These are phyloP conservation scores for Tephrocybe sp. DNA, from an alignment of 768 basidiomycete species.

Conservation along the genomic window DNA sequence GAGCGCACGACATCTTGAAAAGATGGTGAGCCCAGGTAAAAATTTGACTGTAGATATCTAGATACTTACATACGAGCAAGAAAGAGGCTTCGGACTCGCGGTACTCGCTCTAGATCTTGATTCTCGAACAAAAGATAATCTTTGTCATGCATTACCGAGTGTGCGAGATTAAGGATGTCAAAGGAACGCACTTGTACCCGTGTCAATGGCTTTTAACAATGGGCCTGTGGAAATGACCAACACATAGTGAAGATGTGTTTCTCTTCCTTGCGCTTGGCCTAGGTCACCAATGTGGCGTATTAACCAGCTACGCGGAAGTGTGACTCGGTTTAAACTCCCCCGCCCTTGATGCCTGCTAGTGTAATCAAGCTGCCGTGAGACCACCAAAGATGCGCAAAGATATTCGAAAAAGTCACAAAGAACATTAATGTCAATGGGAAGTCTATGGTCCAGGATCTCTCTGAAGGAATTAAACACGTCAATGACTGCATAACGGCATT, in stretches of 20 bases:
- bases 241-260: neutral
- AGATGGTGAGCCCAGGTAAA: neutral
- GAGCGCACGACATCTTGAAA: constrained; percentile 41
- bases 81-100: constrained; percentile 32
- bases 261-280: constrained; percentile 5
- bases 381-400: constrained; percentile 37
- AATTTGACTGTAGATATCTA: neutral
- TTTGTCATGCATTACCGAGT: constrained; percentile 8
- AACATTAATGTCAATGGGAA: constrained; percentile 42
- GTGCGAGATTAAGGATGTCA: neutral
- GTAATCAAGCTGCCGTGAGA: constrained; percentile 27
- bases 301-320: constrained; percentile 57
- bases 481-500: neutral
- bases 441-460: constrained; percentile 39
- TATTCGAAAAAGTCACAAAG: constrained; percentile 52
- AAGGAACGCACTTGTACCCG: constrained; percentile 23
- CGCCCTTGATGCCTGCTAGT: no score
- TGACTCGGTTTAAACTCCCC: constrained; percentile 38
- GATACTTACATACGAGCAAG: neutral
- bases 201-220: constrained; percentile 26
- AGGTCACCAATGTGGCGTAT: constrained; percentile 17
- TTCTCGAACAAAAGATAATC: constrained; percentile 28
- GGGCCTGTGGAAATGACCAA: constrained; percentile 19
- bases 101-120: constrained; percentile 17
- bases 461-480: neutral